phyloP scores from a whole-genome alignment of 2,329 filamentous ascomycete species.

The Samsoniella hepiali region DNA sequence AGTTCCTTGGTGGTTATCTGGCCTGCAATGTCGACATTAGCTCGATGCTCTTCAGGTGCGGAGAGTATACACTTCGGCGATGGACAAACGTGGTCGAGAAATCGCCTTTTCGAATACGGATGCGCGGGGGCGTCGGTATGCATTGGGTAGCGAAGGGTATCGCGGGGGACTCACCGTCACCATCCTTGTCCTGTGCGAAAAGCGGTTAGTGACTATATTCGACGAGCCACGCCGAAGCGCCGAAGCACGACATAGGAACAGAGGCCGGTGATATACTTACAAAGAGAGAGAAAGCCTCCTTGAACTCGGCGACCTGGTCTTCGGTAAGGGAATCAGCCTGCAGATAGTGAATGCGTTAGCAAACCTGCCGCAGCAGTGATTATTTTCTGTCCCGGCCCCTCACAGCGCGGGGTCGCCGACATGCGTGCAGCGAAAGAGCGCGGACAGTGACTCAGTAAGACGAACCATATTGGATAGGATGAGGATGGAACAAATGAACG shows the following conservation, averaged over 20 bases:
- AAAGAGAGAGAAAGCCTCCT: constrained; percentile 99
- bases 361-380: constrained; percentile 6
- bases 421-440: background rate
- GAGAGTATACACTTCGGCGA: background rate
- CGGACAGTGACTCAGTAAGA: background rate
- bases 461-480: constrained; percentile 15
- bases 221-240: background rate
- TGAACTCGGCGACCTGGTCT: constrained; percentile 99
- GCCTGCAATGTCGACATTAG: constrained; percentile 47
- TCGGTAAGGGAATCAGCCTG: constrained; percentile 98
- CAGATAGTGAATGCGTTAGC: constrained; percentile 26
- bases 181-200: constrained; percentile 72
- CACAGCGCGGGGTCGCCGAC: constrained; percentile 23
- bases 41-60: background rate
- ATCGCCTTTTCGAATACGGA: background rate
- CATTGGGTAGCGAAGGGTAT: background rate
- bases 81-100: background rate
- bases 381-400: constrained; percentile 27
- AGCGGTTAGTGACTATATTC: constrained; percentile 25
- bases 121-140: background rate
- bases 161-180: constrained; percentile 70
- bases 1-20: constrained; percentile 91
- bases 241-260: constrained; percentile 5
- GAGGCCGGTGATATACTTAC: constrained; percentile 57
- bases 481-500: constrained; percentile 7